phyloP scores from a whole-genome alignment of 495 filamentous ascomycete species.

The Penicillium herquei region DNA sequence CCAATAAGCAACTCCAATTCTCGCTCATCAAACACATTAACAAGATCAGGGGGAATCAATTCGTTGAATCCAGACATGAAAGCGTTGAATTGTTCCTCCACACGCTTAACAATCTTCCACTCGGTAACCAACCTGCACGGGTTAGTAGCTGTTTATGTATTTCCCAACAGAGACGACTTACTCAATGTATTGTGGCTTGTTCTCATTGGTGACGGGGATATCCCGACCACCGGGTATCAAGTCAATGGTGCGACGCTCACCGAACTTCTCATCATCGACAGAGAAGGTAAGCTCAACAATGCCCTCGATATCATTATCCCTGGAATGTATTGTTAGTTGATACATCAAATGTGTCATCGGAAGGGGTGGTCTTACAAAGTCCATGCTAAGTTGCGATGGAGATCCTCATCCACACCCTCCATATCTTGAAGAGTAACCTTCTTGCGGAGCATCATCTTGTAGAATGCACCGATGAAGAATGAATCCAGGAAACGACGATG shows the following conservation, averaged over 20 bases:
- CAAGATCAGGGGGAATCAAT: constrained; percentile 90
- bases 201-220: constrained; percentile 94
- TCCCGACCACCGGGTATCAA: constrained; percentile 87
- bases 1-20: constrained; percentile 96
- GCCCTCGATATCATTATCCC: constrained; percentile 91
- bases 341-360: neutral
- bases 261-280: constrained; percentile 96
- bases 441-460: constrained; percentile 99
- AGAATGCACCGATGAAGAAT: constrained; percentile 99
- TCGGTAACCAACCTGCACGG: constrained; percentile 77
- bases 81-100: constrained; percentile 96
- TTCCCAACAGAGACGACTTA: constrained; percentile 38
- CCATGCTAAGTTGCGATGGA: constrained; percentile 94
- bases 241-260: constrained; percentile 87
- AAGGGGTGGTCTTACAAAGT: constrained; percentile 60
- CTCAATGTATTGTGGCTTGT: constrained; percentile 94
- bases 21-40: constrained; percentile 98
- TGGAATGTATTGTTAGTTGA: constrained; percentile 18
- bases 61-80: constrained; percentile 98
- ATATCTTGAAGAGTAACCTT: constrained; percentile 89
- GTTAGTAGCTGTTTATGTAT: constrained; percentile 1
- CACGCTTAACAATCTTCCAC: constrained; percentile 98
- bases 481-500: constrained; percentile 96
- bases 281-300: constrained; percentile 93
- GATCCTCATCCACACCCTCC: constrained; percentile 97